Base-by-base conservation (phyloP, 83 land plant species). In the Picea abies region DNA sequence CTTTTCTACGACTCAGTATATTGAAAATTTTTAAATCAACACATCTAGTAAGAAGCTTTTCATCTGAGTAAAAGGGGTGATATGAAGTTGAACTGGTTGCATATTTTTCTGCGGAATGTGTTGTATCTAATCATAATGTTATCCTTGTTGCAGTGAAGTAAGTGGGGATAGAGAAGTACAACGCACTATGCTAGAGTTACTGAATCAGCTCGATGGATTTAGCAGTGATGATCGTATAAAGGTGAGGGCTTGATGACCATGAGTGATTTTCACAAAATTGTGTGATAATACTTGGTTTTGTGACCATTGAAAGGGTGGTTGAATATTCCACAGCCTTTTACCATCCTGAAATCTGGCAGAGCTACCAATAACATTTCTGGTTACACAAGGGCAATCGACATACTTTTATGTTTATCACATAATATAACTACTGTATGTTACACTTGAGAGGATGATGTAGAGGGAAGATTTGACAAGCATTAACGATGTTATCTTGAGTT, bases 111-210 rank as follows among this genome's bases (percentile, higher is more conserved):
- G 52, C 4, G 15, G 26, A n/a, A 73, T 73, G 52, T 49, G 15
- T 20, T 73, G 22, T 41, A 73, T n/a, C 47, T 44, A 47, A 35
- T 52, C 56, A 52, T 52, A 19, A 22, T 67, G 26, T 20, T 67
- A 22, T 79, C 17, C 41, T 44, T 60, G 56, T 62, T 84, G 56
- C 92, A 96, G 98, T 89, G 98, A 95, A 87, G 94, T 96, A 61
- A 96, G 99, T 86, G 99, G 99, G 79, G 99, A 97, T 82, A 87
- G 99, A 79, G 99, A 97, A 87, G 99, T 96, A 20, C 99, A 97
- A 79, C 83, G 99, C 49, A 97, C 99, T 23, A 97, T 97, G 99
- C 83, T 97, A 83, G 99, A 97, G 85, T 84, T 97, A 72, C 90
- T 96, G 37, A 97, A 97, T 86, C 99, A 97, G 83, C 94, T 97